Evolutionary conservation across 2,329 filamentous ascomycete genomes (phyloP).

Genomic region (Colletotrichum musae): DNA sequence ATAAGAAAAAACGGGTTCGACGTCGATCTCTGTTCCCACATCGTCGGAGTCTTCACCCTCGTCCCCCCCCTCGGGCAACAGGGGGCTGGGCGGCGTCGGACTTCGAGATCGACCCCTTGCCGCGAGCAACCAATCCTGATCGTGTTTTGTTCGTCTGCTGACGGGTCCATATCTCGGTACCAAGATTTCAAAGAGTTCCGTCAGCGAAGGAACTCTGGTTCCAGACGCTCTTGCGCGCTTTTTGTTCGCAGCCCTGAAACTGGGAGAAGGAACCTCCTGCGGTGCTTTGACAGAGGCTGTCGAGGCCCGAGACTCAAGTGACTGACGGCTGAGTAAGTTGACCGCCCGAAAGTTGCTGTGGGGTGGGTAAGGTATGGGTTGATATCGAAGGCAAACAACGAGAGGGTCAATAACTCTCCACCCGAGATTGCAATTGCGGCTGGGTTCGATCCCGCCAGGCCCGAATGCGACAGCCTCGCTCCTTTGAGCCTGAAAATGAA

Average conservation of each 20-base stretch:
- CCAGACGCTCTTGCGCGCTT: not conserved
- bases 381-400: not conserved
- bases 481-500: not conserved
- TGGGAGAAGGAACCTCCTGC: not conserved
- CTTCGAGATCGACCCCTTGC: constrained; percentile 3
- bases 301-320: not conserved
- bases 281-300: not conserved
- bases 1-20: not conserved
- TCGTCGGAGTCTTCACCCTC: not conserved
- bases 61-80: not conserved
- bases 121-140: not conserved
- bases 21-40: constrained; percentile 21
- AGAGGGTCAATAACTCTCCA: not conserved
- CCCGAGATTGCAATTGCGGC: not conserved
- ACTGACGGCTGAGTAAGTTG: not conserved
- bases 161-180: constrained; percentile 8
- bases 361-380: not conserved
- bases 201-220: not conserved
- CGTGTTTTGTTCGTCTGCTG: not conserved
- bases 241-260: not conserved
- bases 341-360: not conserved
- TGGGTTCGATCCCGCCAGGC: not conserved
- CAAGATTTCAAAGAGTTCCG: not conserved
- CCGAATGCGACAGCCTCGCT: not conserved
- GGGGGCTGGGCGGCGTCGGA: not conserved